These are phyloP conservation scores for Mycosphaerella sp. DNA, from an alignment of 2,329 filamentous ascomycete species.

Conservation along the genomic window DNA sequence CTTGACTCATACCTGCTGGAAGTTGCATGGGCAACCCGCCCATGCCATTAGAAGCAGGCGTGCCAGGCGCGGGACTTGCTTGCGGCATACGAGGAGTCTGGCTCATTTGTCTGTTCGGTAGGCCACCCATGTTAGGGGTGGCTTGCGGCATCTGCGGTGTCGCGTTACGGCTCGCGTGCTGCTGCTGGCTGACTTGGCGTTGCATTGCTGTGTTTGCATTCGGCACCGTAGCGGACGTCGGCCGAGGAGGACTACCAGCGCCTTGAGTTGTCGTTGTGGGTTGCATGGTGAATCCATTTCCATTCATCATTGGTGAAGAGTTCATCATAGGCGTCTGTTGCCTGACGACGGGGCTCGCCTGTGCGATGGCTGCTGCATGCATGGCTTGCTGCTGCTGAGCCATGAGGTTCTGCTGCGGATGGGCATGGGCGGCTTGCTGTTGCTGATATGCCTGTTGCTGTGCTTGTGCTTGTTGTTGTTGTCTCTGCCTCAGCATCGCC, in stretches of 20 bases:
- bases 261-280: conserved; percentile 59
- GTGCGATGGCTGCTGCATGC: conserved; percentile 45
- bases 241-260: conserved; percentile 57
- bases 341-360: conserved; percentile 56
- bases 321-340: conserved; percentile 43
- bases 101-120: conserved; percentile 33
- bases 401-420: conserved; percentile 37
- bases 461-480: conserved; percentile 28
- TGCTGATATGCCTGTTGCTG: conserved; percentile 22
- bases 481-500: conserved; percentile 17
- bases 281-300: conserved; percentile 46
- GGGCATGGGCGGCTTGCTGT: conserved; percentile 25
- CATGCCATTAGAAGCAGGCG: conserved; percentile 21
- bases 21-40: conserved; percentile 28
- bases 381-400: conserved; percentile 3
- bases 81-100: conserved; percentile 35
- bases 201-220: conserved; percentile 33
- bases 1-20: conserved; percentile 27
- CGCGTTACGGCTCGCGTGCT: conserved; percentile 30
- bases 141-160: conserved; percentile 37
- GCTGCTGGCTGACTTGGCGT: conserved; percentile 36
- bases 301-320: conserved; percentile 39
- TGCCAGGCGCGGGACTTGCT: conserved; percentile 31
- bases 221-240: conserved; percentile 55
- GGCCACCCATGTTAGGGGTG: conserved; percentile 34